phyloP scores from a whole-genome alignment of 805 yeast genomes.

The Nakazawaea holstii region DNA sequence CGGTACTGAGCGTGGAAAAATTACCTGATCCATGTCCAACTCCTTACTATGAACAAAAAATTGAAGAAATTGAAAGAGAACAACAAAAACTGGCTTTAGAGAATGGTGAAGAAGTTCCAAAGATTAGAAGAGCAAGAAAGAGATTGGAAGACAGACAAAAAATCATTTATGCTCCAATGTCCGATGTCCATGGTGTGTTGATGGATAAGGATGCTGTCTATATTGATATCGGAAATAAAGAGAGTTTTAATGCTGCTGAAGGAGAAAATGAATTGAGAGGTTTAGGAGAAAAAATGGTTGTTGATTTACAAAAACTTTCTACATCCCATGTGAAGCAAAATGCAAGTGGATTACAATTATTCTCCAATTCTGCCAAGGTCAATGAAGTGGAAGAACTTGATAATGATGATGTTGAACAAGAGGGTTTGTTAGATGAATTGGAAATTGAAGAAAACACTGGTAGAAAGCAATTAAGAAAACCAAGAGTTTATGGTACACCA shows the following conservation, averaged over 20 bases:
- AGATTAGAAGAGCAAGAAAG: constrained; percentile 57
- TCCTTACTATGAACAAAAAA: constrained; percentile 81
- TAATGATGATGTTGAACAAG: constrained; percentile 35
- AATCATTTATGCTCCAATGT: constrained; percentile 97
- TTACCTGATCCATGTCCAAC: constrained; percentile 99
- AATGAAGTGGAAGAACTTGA: constrained; percentile 25
- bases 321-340: constrained; percentile 23
- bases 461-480: constrained; percentile 57
- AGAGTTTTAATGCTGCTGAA: constrained; percentile 19
- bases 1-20: constrained; percentile 72
- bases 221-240: constrained; percentile 62
- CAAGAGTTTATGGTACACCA: constrained; percentile 52
- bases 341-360: constrained; percentile 62
- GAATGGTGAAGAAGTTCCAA: constrained; percentile 44
- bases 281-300: constrained; percentile 81
- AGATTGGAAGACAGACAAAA: constrained; percentile 92
- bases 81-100: constrained; percentile 60
- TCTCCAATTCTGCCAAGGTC: constrained; percentile 50
- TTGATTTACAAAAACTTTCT: constrained; percentile 69
- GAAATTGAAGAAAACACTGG: constrained; percentile 45
- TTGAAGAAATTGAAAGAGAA: constrained; percentile 79
- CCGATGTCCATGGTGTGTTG: constrained; percentile 97
- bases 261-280: constrained; percentile 38
- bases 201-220: constrained; percentile 98
- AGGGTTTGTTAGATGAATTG: constrained; percentile 25